phyloP scores from a whole-genome alignment of 2,329 filamentous ascomycete genomes.

The Endoconidiophora laricicola region DNA sequence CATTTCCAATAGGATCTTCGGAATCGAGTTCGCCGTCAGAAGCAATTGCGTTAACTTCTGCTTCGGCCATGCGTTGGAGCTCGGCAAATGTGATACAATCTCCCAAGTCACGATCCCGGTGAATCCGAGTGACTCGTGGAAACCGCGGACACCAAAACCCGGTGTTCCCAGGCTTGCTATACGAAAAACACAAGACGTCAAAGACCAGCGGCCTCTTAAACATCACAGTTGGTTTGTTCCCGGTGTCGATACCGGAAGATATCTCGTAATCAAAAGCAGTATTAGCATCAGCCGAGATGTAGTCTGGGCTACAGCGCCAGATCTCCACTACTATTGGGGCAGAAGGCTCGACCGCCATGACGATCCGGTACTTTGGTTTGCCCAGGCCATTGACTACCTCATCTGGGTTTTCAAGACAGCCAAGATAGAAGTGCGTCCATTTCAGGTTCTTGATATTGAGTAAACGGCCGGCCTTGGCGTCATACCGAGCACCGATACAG shows the following conservation, averaged over 20 bases:
- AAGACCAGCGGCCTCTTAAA: constrained; percentile 62
- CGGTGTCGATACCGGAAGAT: constrained; percentile 26
- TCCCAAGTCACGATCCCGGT: constrained; percentile 53
- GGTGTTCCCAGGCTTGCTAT: constrained; percentile 53
- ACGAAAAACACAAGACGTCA: constrained; percentile 66
- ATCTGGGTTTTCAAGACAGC: constrained; percentile 54
- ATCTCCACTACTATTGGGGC: constrained; percentile 34
- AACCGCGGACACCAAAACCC: constrained; percentile 63
- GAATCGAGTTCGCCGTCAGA: constrained; percentile 17
- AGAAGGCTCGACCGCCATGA: constrained; percentile 45
- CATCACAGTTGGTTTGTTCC: constrained; percentile 29
- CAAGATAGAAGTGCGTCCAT: constrained; percentile 72
- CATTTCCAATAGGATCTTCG: no score
- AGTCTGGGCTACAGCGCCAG: constrained; percentile 27
- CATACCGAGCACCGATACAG: constrained; percentile 57
- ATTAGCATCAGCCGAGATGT: constrained; percentile 24
- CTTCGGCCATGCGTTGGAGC: constrained; percentile 47
- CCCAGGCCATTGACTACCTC: constrained; percentile 33
- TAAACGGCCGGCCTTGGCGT: constrained; percentile 42
- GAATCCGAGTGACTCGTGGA: constrained; percentile 58
- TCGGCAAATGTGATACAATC: constrained; percentile 55
- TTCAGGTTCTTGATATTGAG: constrained; percentile 37
- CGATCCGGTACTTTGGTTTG: constrained; percentile 46
- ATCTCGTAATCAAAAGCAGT: constrained; percentile 29
- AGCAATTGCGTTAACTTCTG: constrained; percentile 31